Evolutionary conservation across 768 basidiomycete genomes (phyloP).

Genomic region (Antrodiella citrinella): DNA sequence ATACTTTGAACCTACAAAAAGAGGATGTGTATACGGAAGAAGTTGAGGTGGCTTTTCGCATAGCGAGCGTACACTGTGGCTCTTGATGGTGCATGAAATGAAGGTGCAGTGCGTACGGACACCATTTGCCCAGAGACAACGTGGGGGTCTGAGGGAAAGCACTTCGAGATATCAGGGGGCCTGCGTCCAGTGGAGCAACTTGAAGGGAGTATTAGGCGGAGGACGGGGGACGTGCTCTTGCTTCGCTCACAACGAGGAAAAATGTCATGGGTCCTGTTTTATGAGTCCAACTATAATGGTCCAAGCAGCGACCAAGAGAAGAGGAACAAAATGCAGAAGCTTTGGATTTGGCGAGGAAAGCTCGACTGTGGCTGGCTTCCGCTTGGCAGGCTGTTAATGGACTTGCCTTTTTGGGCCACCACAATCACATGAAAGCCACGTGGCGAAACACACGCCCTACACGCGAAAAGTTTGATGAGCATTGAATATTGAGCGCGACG

Average conservation of each 20-base stretch:
- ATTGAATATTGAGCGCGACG: too few relatives aligned
- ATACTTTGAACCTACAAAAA: slow-evolving; percentile 27
- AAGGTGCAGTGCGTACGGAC: not conserved
- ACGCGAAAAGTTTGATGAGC: too few relatives aligned
- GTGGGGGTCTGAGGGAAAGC: too few relatives aligned
- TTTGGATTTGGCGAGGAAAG: not conserved
- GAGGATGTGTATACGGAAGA: slow-evolving; percentile 40
- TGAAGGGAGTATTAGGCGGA: not conserved
- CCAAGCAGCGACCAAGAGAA: not conserved
- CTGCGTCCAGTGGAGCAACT: not conserved
- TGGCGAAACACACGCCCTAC: too few relatives aligned
- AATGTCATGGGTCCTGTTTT: not conserved
- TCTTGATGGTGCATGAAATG: not conserved
- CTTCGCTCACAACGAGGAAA: not conserved
- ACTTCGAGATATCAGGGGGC: not conserved
- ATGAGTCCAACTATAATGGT: not conserved
- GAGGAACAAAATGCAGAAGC: not conserved
- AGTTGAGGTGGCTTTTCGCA: slow-evolving; percentile 30
- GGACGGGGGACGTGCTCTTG: not conserved
- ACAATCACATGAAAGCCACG: too few relatives aligned
- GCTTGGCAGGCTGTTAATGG: not conserved
- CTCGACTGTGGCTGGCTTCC: not conserved
- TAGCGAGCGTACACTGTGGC: slow-evolving; percentile 4
- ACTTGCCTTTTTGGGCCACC: not conserved
- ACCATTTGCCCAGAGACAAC: not conserved